Percentiles rank a stretch among this genome's conserved stretches.
Evolutionary conservation across 2,329 filamentous ascomycete species (phyloP).

Genomic region (Aspergillus sp.): DNA sequence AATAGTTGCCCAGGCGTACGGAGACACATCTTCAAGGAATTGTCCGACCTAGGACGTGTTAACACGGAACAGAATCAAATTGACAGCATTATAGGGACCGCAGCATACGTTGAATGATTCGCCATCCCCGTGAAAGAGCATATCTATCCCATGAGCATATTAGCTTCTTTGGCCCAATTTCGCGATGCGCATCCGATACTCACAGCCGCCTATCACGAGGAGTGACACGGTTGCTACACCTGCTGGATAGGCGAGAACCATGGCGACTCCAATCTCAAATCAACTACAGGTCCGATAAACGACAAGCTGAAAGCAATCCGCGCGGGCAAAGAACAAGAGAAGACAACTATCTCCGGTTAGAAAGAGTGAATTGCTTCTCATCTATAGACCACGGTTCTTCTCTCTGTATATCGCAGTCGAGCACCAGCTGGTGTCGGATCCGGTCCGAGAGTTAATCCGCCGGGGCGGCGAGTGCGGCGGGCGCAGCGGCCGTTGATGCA

Average conservation of each 20-base stretch:
- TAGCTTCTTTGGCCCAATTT: slow-evolving; percentile 8
- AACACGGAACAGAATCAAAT: slow-evolving; percentile 6
- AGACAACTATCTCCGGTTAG: no score
- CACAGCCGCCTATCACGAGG: slow-evolving; percentile 70
- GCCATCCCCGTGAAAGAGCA: slow-evolving; percentile 95
- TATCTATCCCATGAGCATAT: slow-evolving; percentile 54
- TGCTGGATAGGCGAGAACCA: slow-evolving; percentile 66
- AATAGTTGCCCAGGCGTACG: slow-evolving; percentile 83
- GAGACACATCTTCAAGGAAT: slow-evolving; percentile 89
- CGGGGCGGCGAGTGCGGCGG: slow-evolving; percentile 5
- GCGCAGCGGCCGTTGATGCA: not conserved
- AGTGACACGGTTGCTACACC: slow-evolving; percentile 62
- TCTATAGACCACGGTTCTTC: not conserved
- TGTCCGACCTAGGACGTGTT: slow-evolving; percentile 61
- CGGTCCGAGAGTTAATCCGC: slow-evolving; percentile 24
- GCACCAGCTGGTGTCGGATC: not conserved
- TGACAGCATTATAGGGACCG: slow-evolving; percentile 3
- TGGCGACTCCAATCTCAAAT: slow-evolving; percentile 33
- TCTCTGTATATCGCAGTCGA: not conserved
- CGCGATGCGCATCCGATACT: slow-evolving; percentile 27
- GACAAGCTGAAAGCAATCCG: not conserved
- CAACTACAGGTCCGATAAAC: slow-evolving; percentile 5
- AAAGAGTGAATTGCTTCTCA: not conserved
- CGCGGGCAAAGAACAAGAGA: not conserved
- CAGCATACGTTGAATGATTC: slow-evolving; percentile 81